phyloP scores from a whole-genome alignment of 495 filamentous ascomycete genomes.

The Physcia stellaris region DNA sequence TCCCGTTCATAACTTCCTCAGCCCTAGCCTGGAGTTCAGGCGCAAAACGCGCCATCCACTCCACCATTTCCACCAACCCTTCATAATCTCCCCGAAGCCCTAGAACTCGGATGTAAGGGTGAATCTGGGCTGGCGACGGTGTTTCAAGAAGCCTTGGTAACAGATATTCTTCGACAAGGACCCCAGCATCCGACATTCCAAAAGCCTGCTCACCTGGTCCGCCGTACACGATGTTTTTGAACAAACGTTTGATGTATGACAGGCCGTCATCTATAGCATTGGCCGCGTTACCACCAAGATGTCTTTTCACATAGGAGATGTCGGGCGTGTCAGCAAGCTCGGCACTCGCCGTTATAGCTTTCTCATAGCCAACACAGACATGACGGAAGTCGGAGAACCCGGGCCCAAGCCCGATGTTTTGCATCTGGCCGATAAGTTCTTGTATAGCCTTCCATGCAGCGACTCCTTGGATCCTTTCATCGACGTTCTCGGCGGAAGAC shows the following conservation, averaged over 20 bases:
- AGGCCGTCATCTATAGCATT: constrained; percentile 4
- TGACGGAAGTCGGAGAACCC: constrained; percentile 29
- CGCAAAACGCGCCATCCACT: constrained; percentile 37
- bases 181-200: too few species aligned
- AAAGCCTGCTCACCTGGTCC: neutral
- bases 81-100: constrained; percentile 34
- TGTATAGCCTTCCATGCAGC: constrained; percentile 6
- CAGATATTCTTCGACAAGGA: too few species aligned
- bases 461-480: constrained; percentile 3
- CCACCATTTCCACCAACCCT: constrained; percentile 34
- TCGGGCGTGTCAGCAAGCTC: neutral
- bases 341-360: constrained; percentile 20
- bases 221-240: constrained; percentile 8
- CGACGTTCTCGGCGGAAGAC: neutral
- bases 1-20: constrained; percentile 29
- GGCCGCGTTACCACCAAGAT: neutral
- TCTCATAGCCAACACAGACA: constrained; percentile 32
- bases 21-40: constrained; percentile 23
- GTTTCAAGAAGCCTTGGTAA: constrained; percentile 26
- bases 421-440: constrained; percentile 24
- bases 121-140: constrained; percentile 32
- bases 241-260: constrained; percentile 5
- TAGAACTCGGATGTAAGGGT: constrained; percentile 39
- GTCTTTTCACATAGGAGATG: neutral
- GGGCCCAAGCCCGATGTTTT: constrained; percentile 22